Percentiles rank a stretch among this genome's conserved stretches.
phyloP scores from a whole-genome alignment of 208 protist genomes.

The Wallacemonas sp. region DNA sequence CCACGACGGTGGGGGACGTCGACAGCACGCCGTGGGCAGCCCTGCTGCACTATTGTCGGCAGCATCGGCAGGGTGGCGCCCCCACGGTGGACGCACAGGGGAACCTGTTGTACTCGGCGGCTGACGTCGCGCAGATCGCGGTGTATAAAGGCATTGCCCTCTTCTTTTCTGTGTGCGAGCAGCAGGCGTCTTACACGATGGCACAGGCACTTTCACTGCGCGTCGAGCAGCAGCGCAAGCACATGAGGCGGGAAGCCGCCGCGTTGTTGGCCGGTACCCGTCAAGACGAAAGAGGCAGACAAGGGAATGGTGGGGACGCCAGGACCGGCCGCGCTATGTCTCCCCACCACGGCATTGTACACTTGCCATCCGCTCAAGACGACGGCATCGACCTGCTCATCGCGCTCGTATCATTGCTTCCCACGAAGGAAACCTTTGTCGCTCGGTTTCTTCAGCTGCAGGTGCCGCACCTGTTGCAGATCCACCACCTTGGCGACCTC shows the following conservation, averaged over 20 bases:
- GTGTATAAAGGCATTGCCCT: slow-evolving; percentile 46
- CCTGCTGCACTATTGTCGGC: slow-evolving; percentile 2
- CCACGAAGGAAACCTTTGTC: slow-evolving; percentile 59
- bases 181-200: slow-evolving; percentile 49
- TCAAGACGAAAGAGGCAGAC: no score
- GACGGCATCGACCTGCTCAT: slow-evolving; percentile 65
- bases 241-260: not conserved
- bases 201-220: slow-evolving; percentile 39
- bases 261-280: not conserved
- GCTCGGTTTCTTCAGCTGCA: slow-evolving; percentile 48
- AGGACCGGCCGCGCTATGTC: not conserved
- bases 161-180: slow-evolving; percentile 48
- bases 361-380: slow-evolving; percentile 8
- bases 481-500: slow-evolving; percentile 22
- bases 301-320: not conserved
- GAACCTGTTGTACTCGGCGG: not conserved
- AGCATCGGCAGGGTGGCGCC: not conserved
- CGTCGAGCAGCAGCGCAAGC: not conserved
- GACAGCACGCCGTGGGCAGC: not conserved
- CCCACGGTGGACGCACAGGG: not conserved
- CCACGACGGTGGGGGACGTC: not conserved
- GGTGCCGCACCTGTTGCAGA: slow-evolving; percentile 42
- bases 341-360: not conserved
- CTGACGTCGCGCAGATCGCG: slow-evolving; percentile 19
- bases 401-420: slow-evolving; percentile 65